Evolutionary conservation across 208 protist genomes (phyloP), one percentile per base, ranked within the genome.

Genomic region (Porcisia hertigi): DNA sequence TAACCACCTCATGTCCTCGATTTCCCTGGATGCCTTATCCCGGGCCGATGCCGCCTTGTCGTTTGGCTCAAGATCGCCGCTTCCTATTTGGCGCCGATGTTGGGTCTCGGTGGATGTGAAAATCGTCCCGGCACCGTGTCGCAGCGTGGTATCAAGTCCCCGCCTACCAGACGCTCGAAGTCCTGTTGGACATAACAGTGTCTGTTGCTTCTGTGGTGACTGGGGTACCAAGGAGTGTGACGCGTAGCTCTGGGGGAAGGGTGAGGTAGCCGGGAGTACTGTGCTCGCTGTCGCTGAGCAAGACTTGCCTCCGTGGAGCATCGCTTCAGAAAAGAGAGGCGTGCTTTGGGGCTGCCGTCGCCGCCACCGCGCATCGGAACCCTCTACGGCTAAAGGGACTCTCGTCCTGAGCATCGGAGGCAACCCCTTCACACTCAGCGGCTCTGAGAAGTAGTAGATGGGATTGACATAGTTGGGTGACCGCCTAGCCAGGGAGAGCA

Each of bases 401-500:
- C 6, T 71, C 66, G 47, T 39, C n/a, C 25, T 18, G 11, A 57
- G 25, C 16, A 30, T 71, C 41, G 49, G 66, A 52, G 43, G 30
- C 25, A 30, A 3, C 47, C 25, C 47, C 43, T 20, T 49, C 53
- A 36, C 23, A 7, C 20, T n/a, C 53, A 62, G 43, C 4, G 69
- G 30, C 43, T 57, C 34, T 6, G 52, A 9, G 36, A 41, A 59
- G 16, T 30, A 25, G 53, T 34, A 59, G 30, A 7, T 62, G 18
- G 52, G 12, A 23, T 52, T 59, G 53, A 7, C 52, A 58, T 23
- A 72, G 23, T 45, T 62, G 53, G 39, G 41, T 4, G 67, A 69
- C 58, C 80, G 80, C 39, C 73, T 78, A 20, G 69, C 43, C n/a
- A 84, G 65, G 9, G 62, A 83, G n/a, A 94, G 84, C 39, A 92